Evolutionary conservation across 2,329 filamentous ascomycete species (phyloP).

Genomic region (Nemania diffusa): DNA sequence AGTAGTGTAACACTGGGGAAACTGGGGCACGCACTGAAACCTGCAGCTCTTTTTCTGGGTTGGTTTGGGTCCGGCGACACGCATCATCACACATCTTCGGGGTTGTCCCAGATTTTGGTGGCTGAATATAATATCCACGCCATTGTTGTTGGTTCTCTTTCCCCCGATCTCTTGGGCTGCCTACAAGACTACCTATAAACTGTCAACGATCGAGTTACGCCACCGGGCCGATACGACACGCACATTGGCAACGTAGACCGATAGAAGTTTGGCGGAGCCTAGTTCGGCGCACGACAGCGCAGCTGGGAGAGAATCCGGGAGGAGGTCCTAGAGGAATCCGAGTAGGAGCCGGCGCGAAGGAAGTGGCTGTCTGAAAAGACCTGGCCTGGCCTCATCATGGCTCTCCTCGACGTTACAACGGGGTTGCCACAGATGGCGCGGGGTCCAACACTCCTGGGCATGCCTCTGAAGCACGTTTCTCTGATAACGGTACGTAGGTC

Average conservation of each 20-base stretch:
- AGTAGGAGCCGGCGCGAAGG: not conserved
- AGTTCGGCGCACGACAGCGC: not conserved
- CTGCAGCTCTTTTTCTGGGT: conserved; percentile 19
- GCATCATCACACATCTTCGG: conserved; percentile 20
- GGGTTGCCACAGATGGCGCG: conserved; percentile 50
- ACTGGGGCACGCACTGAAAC: conserved; percentile 28
- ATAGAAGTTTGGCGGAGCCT: not conserved
- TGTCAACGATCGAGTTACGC: not conserved
- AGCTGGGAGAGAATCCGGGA: not conserved
- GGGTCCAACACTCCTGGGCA: conserved; percentile 62
- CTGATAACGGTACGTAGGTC: conserved; percentile 66
- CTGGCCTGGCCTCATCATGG: conserved; percentile 51
- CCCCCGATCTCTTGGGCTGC: not conserved
- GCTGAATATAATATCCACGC: not conserved
- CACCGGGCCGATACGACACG: not conserved
- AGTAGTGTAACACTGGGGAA: conserved; percentile 8
- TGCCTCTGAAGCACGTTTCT: conserved; percentile 76
- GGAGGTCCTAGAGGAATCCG: not conserved
- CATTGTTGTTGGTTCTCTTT: not conserved
- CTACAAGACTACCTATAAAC: not conserved
- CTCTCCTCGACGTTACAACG: conserved; percentile 54
- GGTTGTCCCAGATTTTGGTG: conserved; percentile 10
- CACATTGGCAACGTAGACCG: not conserved
- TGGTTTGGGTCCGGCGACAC: conserved; percentile 11
- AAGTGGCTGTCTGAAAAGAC: not conserved